A percentile compares a stretch with the other conserved stretches of the same genome.
Conservation (phyloP, 345 rosid genomes). For the Lepidium didymum region DNA sequence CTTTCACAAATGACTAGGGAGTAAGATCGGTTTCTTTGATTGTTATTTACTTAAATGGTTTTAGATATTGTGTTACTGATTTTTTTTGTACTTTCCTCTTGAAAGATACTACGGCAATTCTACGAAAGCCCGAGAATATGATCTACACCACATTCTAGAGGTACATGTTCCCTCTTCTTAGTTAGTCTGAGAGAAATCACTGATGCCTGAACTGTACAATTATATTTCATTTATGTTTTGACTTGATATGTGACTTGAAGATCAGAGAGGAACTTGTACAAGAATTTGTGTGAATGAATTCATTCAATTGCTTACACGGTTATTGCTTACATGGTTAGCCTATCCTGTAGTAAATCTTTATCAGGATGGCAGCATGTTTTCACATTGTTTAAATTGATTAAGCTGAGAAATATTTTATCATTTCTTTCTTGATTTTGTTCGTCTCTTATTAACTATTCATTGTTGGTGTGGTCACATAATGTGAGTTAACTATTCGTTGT, state of each 20-base stretch:
- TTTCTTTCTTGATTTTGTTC: slow-evolving; percentile 2
- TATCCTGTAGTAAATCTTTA: not conserved
- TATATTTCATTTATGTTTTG: not conserved
- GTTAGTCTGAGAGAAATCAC: slow-evolving; percentile 4
- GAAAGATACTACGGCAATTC: slow-evolving; percentile 75
- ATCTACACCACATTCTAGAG: slow-evolving; percentile 80
- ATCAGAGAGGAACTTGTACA: not conserved
- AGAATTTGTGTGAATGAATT: not conserved
- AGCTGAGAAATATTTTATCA: slow-evolving; percentile 5
- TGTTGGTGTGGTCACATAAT: not conserved
- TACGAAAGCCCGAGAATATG: slow-evolving; percentile 74
- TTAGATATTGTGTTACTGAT: not conserved
- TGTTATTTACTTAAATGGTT: not conserved
- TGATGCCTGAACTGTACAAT: not conserved
- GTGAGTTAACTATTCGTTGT: not conserved
- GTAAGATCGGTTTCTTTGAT: slow-evolving; percentile 37
- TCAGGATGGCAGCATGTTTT: not conserved
- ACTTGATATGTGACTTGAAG: slow-evolving; percentile 4
- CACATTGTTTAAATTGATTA: not conserved
- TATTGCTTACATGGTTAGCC: not conserved
- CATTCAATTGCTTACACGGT: not conserved
- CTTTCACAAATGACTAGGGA: slow-evolving; percentile 81
- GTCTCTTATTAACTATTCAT: not conserved
- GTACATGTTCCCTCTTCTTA: slow-evolving; percentile 29
- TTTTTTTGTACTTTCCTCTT: not conserved